These are phyloP conservation scores for Endoconidiophora polonica DNA, from an alignment of 2,329 filamentous ascomycete species.

Conservation along the genomic window DNA sequence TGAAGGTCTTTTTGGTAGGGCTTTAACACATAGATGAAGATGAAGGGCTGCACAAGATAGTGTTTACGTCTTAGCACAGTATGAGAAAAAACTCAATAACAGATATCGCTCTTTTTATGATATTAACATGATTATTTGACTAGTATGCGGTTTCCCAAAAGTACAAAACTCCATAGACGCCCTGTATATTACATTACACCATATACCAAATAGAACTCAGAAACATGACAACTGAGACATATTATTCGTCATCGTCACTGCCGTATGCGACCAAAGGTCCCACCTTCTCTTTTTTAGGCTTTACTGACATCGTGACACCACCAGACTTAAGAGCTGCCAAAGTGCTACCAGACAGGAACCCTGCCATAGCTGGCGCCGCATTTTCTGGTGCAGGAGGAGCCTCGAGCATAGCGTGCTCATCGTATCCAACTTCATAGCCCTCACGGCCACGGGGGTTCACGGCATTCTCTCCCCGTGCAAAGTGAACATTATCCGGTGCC, in stretches of 20 bases:
- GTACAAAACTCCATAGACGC: slow-evolving; percentile 9
- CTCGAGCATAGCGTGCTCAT: slow-evolving; percentile 15
- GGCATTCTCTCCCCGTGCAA: slow-evolving; percentile 57
- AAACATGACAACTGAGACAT: neutral
- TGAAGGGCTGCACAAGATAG: no score
- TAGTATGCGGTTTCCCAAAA: no score
- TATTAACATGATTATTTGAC: no score
- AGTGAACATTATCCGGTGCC: slow-evolving; percentile 86
- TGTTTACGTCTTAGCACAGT: no score
- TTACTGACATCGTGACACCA: slow-evolving; percentile 36
- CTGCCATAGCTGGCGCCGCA: slow-evolving; percentile 27
- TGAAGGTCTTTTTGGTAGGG: slow-evolving; percentile 21
- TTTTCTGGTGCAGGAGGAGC: neutral
- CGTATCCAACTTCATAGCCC: slow-evolving; percentile 45
- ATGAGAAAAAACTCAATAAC: no score
- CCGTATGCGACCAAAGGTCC: slow-evolving; percentile 78
- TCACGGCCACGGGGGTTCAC: slow-evolving; percentile 42
- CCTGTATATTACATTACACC: neutral
- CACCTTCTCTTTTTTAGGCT: slow-evolving; percentile 33
- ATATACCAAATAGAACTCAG: slow-evolving; percentile 12
- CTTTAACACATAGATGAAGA: no score
- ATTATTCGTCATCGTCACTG: slow-evolving; percentile 38
- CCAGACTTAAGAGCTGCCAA: slow-evolving; percentile 56
- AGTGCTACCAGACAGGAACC: slow-evolving; percentile 70
- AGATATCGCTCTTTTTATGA: no score